Conservation (phyloP, 179 eudicot species). For the Heliamphora pulchella region DNA sequence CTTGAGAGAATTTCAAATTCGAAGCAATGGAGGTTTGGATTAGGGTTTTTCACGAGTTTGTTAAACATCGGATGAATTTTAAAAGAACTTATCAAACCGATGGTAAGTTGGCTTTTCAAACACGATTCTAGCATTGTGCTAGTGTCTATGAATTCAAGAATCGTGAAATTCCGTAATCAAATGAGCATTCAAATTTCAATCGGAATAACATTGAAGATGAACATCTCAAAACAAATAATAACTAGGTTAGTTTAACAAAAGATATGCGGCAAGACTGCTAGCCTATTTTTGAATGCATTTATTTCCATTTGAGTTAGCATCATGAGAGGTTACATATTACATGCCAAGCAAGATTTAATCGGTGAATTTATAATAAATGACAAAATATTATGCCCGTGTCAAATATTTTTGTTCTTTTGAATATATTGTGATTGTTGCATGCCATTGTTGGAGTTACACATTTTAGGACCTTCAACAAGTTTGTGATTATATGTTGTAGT, state of each 20-base stretch:
- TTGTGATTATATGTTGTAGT: background rate
- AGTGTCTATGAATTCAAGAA: background rate
- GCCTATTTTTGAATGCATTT: background rate
- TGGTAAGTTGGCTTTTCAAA: background rate
- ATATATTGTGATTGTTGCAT: background rate
- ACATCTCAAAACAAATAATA: background rate
- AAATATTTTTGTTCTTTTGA: background rate
- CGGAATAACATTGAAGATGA: conserved; percentile 10
- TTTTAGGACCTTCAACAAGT: background rate
- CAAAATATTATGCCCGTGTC: background rate
- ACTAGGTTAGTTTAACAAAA: background rate
- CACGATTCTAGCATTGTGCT: background rate
- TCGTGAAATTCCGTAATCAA: background rate
- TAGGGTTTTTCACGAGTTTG: conserved; percentile 15
- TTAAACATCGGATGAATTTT: background rate
- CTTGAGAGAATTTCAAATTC: conserved; percentile 5
- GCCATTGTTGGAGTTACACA: background rate
- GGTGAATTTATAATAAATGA: background rate
- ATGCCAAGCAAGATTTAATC: background rate
- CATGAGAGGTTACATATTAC: background rate
- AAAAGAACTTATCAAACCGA: background rate
- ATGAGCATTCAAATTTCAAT: background rate
- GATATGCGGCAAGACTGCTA: too few relatives aligned
- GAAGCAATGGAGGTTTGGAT: background rate
- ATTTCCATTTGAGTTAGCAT: background rate